Percentiles rank a stretch among this genome's conserved stretches.
These are phyloP conservation scores for Pilaira anomala DNA, from an alignment of 192 early-diverging fungal genomes.

Conservation along the genomic window DNA sequence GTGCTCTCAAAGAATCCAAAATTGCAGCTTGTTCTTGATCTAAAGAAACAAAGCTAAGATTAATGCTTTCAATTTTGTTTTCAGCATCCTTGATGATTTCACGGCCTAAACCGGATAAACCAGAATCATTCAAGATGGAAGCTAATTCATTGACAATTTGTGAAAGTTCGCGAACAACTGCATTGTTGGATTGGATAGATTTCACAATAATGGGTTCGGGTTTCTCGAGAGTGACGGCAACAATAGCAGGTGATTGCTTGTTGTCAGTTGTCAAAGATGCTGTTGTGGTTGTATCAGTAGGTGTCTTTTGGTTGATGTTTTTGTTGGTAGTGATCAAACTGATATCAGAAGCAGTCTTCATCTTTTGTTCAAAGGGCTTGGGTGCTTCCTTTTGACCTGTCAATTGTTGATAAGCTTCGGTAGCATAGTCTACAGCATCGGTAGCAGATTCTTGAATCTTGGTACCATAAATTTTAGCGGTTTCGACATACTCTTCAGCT, in stretches of 20 bases:
- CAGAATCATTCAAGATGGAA: conserved; percentile 34
- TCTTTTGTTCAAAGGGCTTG: background rate
- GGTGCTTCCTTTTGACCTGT: conserved; percentile 23
- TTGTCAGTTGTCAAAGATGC: conserved; percentile 13
- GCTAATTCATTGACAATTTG: conserved; percentile 37
- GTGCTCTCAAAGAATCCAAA: conserved; percentile 24
- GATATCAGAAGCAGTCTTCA: background rate
- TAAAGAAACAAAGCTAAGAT: conserved; percentile 47
- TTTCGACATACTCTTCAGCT: conserved; percentile 24
- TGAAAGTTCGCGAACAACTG: conserved; percentile 33
- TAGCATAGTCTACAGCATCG: conserved; percentile 37
- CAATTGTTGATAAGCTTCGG: conserved; percentile 28
- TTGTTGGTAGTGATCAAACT: background rate
- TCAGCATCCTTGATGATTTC: conserved; percentile 60
- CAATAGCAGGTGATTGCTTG: background rate
- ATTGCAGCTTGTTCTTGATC: conserved; percentile 40
- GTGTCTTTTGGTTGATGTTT: background rate
- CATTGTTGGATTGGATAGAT: conserved; percentile 32
- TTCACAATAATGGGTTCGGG: conserved; percentile 30
- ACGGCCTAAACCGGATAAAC: conserved; percentile 48
- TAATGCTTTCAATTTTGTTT: conserved; percentile 45
- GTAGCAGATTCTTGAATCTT: conserved; percentile 19
- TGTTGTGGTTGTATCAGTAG: background rate
- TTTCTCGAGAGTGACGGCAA: conserved; percentile 13
- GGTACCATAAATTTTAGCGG: conserved; percentile 21